Evolutionary conservation across 2,329 filamentous ascomycete species (phyloP), one percentile per base, ranked within the genome.

Genomic region (Elsinoe arachidis): DNA sequence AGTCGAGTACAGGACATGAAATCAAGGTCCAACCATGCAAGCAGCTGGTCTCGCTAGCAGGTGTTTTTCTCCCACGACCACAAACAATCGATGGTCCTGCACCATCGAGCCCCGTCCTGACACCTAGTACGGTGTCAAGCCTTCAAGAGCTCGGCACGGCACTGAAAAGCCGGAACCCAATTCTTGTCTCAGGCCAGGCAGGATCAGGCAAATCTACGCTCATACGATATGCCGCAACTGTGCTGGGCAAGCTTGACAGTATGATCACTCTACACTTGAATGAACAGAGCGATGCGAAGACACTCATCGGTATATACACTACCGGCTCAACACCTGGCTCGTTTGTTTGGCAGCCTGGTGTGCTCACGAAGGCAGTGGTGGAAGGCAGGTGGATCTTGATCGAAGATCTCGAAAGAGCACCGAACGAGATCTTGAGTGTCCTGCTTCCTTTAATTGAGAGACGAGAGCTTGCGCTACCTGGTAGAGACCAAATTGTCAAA

Each of bases 351-450:
- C 84, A 88, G 59, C 83, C 93, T 2, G 93, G 93, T 72, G 88
- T 97, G 17, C 76, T 99, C 64, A 96, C 93, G 0, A 95, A 90
- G 30, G 95, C 95, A 35, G 90, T 97, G 2, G 86, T 82, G 67
- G 92, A 99, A 75, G 95, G 93, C 14, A 82, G 92, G 66, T 99
- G 93, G 95, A 88, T 99, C 5, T 78, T 99, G 62, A 95, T 99
- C 59, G 95, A 99, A 71, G 95, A 99, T 70, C 79, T 99, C 39
- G 91, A 99, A 69, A 85, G 92, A 61, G 93, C 93, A 10, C 93
- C 95, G 3, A 92, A 89, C 63, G 93, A 99, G 71, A 88, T 99
- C 49, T 84, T 99, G 70, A 95, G 92, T 69, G 90, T 91, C 12
- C 80, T 99, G 26, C 78, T 99, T 23, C 93, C 95, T 9, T 79